These are phyloP conservation scores for Strigomonas culicis DNA, from an alignment of 208 protist species.

Conservation along the genomic window DNA sequence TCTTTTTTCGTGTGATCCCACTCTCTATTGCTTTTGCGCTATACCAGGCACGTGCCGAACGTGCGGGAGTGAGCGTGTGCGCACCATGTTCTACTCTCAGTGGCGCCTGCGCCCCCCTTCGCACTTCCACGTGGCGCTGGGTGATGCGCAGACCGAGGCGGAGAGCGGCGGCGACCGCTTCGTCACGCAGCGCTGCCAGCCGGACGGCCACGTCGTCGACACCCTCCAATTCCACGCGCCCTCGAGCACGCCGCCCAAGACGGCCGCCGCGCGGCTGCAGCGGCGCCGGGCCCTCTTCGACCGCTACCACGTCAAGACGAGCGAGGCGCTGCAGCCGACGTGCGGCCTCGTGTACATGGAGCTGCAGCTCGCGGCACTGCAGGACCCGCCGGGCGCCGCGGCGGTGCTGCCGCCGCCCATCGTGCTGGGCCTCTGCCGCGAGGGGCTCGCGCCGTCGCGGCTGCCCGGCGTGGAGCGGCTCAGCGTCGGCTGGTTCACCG, in stretches of 20 bases:
- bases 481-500: slow-evolving; percentile 70
- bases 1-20: too few relatives aligned
- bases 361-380: slow-evolving; percentile 23
- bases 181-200: slow-evolving; percentile 23
- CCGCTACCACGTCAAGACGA: slow-evolving; percentile 62
- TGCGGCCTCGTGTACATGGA: slow-evolving; percentile 68
- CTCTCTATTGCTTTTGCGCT: neutral
- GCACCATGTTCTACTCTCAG: slow-evolving; percentile 65
- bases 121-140: slow-evolving; percentile 17
- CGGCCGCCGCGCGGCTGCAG: slow-evolving; percentile 20
- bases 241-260: neutral
- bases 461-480: slow-evolving; percentile 61
- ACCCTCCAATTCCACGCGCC: slow-evolving; percentile 26
- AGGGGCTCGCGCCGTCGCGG: slow-evolving; percentile 30
- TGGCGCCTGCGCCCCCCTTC: slow-evolving; percentile 44
- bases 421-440: slow-evolving; percentile 55
- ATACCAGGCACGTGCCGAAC: neutral
- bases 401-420: slow-evolving; percentile 22
- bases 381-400: neutral
- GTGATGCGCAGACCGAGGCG: neutral
- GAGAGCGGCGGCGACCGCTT: slow-evolving; percentile 14
- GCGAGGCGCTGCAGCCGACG: slow-evolving; percentile 34
- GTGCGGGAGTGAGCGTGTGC: neutral
- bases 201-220: slow-evolving; percentile 21
- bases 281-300: slow-evolving; percentile 11